These are phyloP conservation scores for Tieghemostelium lacteum DNA, from an alignment of 78 protist species.

Conservation along the genomic window DNA sequence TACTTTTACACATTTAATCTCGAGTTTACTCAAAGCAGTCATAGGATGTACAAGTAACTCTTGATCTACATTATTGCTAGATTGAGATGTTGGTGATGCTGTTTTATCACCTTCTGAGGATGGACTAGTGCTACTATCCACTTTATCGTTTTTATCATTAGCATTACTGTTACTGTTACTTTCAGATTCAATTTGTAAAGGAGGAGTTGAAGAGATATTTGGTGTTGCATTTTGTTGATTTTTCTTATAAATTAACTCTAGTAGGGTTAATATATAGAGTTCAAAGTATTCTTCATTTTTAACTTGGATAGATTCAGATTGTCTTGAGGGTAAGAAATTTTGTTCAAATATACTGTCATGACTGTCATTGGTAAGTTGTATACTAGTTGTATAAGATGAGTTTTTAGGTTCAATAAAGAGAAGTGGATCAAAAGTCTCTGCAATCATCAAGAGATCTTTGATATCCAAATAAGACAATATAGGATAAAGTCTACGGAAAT, in stretches of 20 bases:
- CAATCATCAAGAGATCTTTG: slow-evolving; percentile 24
- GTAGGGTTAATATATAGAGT: slow-evolving; percentile 21
- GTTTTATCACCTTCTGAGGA: background rate
- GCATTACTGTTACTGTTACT: background rate
- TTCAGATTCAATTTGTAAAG: background rate
- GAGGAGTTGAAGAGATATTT: background rate
- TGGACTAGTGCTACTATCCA: background rate
- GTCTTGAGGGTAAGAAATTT: slow-evolving; percentile 32
- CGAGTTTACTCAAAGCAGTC: slow-evolving; percentile 36
- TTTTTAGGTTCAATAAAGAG: slow-evolving; percentile 22
- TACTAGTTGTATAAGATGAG: background rate
- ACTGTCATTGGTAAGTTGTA: background rate
- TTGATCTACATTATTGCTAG: slow-evolving; percentile 38
- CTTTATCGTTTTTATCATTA: background rate
- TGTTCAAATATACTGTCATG: background rate
- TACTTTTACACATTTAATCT: slow-evolving; percentile 39
- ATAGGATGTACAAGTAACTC: slow-evolving; percentile 29
- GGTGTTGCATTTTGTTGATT: background rate
- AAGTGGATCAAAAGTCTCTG: slow-evolving; percentile 47
- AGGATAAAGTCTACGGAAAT: slow-evolving; percentile 29
- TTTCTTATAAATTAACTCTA: slow-evolving; percentile 13
- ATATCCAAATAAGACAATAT: slow-evolving; percentile 14
- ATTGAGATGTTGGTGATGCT: background rate
- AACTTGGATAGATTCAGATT: slow-evolving; percentile 38
- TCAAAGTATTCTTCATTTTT: slow-evolving; percentile 78